Base-by-base conservation (phyloP, 129 eudicot species). In the Deinandra increscens region DNA sequence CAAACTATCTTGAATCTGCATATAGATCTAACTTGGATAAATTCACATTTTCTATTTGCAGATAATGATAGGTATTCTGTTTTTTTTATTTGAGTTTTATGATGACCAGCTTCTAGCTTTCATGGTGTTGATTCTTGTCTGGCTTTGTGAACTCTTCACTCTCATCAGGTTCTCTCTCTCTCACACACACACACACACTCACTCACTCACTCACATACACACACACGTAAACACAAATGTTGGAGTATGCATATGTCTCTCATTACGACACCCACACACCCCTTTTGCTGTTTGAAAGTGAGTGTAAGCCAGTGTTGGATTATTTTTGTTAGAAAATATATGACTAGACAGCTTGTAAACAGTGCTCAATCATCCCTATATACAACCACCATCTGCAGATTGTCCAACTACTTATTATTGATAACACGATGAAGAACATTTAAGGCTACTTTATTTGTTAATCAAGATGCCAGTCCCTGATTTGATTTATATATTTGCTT, bases 61-160 rank as follows among this genome's bases (percentile, higher is more conserved):
- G 99, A 94, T 94, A 50, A 94, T 94, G 99, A 94, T 94, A 54
- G 99, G 99, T 14, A 94, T 90, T 74, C 84, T 94, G 46, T 94
- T 94, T 78, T 94, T 90, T 37, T 89, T 94, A 67, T 94, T 94
- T 43, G 99, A 94, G 81, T 94, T 94, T 67, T 94, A 94, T 71
- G 99, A 94, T 31, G 97, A 90, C 68, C 99, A 94, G 80, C 87
- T 94, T 43, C 74, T 94, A 85, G 99, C 99, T 76, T 94, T 94
- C 85, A 94, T 94, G 99, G 99, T 90, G 75, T 62, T 94, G 74
- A 94, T 94, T 68, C 95, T 94, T 62, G 99, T 94, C 74, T 94
- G 99, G 99, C 84, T 94, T 42, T 94, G 99, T 80, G 97, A 94
- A 78, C 86, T 94, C 31, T 94, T 90, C 82, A 94, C 99, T n/a